Percentiles rank a stretch among this genome's conserved stretches.
Evolutionary conservation across 2,329 filamentous ascomycete species (phyloP).

Genomic region (Ambrosiella cleistominuta): DNA sequence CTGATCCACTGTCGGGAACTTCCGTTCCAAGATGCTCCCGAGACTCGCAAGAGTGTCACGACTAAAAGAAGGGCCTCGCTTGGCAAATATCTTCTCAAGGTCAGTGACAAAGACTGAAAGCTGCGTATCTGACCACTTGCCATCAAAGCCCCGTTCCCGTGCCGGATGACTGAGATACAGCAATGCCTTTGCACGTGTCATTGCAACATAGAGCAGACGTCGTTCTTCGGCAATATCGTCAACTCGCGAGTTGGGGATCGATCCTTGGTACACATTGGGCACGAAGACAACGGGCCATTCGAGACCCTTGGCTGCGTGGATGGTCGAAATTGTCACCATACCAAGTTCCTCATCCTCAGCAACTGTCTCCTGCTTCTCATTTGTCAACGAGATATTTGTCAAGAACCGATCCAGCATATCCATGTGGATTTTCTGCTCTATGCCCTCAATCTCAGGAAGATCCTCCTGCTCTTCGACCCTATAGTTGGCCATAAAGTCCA

Average conservation of each 20-base stretch:
- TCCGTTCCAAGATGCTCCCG: constrained; percentile 51
- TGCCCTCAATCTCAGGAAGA: constrained; percentile 50
- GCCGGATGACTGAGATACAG: constrained; percentile 68
- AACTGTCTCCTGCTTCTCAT: constrained; percentile 52
- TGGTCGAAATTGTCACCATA: constrained; percentile 80
- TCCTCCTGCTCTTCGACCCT: constrained; percentile 31
- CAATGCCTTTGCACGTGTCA: constrained; percentile 79
- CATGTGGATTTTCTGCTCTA: constrained; percentile 48
- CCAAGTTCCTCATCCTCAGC: constrained; percentile 34
- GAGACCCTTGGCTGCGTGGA: constrained; percentile 86
- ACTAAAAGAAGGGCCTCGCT: constrained; percentile 53
- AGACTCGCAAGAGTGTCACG: constrained; percentile 44
- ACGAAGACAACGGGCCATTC: constrained; percentile 96
- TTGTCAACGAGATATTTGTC: constrained; percentile 76
- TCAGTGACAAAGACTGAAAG: constrained; percentile 18
- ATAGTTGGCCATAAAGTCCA: constrained; percentile 41
- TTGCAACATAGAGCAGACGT: constrained; percentile 80
- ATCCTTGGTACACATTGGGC: constrained; percentile 74
- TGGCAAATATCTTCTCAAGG: constrained; percentile 25
- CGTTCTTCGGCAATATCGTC: constrained; percentile 81
- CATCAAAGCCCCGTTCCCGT: not conserved
- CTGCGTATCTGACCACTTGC: constrained; percentile 4
- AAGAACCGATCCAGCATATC: constrained; percentile 57
- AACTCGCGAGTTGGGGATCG: constrained; percentile 72
- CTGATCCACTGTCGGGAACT: constrained; percentile 35